Conservation (phyloP, 1,284 basidiomycete genomes). For the Uromyces viciae-fabae region DNA sequence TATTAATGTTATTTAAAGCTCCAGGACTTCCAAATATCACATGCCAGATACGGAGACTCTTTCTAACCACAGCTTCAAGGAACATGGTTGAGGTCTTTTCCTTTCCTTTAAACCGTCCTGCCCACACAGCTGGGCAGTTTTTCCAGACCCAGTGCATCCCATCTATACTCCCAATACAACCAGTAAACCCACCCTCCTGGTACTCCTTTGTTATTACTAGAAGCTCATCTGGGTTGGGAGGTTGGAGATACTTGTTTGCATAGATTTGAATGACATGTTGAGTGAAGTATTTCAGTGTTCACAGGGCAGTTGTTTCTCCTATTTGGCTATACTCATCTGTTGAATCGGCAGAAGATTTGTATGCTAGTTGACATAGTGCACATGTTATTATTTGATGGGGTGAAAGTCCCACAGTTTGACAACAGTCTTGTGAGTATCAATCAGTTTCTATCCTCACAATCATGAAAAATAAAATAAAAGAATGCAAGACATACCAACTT, state of each 20-base stretch:
- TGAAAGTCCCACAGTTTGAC: not conserved
- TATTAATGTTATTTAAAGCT: too few species aligned
- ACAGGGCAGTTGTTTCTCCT: not conserved
- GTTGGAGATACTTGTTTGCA: not conserved
- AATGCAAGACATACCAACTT: not conserved
- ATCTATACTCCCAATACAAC: too few species aligned
- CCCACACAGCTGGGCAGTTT: too few species aligned
- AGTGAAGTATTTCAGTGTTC: not conserved
- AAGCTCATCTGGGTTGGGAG: not conserved
- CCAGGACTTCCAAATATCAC: too few species aligned
- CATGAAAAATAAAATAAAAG: too few species aligned
- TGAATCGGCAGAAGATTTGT: not conserved
- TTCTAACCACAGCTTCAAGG: too few species aligned
- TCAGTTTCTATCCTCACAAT: not conserved
- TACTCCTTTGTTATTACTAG: not conserved
- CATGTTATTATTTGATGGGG: not conserved
- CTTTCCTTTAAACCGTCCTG: too few species aligned
- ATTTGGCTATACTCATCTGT: not conserved
- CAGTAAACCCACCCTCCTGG: not conserved
- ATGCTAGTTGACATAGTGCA: not conserved
- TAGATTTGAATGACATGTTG: not conserved
- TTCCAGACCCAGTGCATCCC: too few species aligned
- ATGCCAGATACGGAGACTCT: too few species aligned
- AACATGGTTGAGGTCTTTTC: too few species aligned
- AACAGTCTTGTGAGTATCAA: not conserved